Conservation (phyloP, 2,329 filamentous ascomycete species). For the Monilinia laxa region DNA sequence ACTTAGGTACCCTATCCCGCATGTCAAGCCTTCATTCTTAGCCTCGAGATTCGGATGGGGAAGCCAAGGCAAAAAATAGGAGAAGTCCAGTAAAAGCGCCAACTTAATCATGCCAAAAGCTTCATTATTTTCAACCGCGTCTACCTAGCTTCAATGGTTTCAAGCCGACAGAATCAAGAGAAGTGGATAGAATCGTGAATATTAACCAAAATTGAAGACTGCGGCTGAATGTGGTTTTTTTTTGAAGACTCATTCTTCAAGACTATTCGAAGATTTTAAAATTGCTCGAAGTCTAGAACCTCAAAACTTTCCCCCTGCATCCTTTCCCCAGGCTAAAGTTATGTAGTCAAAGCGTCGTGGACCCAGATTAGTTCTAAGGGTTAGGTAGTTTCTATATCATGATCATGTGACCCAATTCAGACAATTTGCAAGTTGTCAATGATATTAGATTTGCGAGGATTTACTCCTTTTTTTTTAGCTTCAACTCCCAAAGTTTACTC, state of each 20-base stretch:
- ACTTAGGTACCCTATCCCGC: background rate
- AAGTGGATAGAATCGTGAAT: constrained; percentile 1
- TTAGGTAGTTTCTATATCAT: no score
- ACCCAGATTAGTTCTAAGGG: no score
- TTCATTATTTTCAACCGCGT: constrained; percentile 6
- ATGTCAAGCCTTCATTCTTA: background rate
- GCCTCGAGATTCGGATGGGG: background rate
- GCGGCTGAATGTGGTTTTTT: constrained; percentile 13
- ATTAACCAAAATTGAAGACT: background rate
- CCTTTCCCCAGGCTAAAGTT: no score
- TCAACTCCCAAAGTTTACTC: no score
- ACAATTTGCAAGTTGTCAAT: no score
- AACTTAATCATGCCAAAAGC: background rate
- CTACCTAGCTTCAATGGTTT: background rate
- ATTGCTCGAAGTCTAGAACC: background rate
- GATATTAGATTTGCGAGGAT: no score
- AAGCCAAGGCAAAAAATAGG: no score
- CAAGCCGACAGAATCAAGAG: background rate
- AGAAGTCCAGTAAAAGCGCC: background rate
- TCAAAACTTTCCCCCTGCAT: no score
- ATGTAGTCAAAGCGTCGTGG: no score
- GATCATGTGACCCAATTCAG: no score
- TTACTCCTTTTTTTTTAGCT: no score
- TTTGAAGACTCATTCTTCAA: background rate
- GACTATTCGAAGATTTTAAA: background rate